A percentile compares a stretch with the other conserved stretches of the same genome.
phyloP scores from a whole-genome alignment of 345 rosid species.

The Balakata baccata region DNA sequence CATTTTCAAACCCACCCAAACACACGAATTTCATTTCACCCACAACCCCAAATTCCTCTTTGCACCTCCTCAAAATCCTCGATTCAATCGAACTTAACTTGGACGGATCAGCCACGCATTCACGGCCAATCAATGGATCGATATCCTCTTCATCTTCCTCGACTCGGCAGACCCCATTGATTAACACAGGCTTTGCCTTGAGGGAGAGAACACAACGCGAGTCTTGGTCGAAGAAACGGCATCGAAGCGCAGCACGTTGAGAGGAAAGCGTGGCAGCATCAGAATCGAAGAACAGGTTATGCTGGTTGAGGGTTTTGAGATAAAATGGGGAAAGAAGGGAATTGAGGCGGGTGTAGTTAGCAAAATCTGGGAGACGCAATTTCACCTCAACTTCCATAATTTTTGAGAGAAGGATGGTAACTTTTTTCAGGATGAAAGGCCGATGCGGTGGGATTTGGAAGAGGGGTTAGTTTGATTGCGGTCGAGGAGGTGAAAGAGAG shows the following conservation, averaged over 20 bases:
- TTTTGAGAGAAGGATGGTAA: not conserved
- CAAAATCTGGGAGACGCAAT: slow-evolving; percentile 52
- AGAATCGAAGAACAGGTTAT: slow-evolving; percentile 72
- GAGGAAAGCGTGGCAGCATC: slow-evolving; percentile 49
- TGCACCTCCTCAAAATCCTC: slow-evolving; percentile 61
- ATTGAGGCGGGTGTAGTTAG: slow-evolving; percentile 44
- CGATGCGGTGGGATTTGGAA: slow-evolving; percentile 64
- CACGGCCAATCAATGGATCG: slow-evolving; percentile 35
- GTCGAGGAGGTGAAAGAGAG: slow-evolving; percentile 58
- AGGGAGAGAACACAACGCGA: slow-evolving; percentile 58
- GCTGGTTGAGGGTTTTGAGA: slow-evolving; percentile 58
- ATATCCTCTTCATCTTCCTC: slow-evolving; percentile 87
- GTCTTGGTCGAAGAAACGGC: slow-evolving; percentile 50
- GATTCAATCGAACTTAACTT: slow-evolving; percentile 43
- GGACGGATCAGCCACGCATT: slow-evolving; percentile 46
- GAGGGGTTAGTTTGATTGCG: slow-evolving; percentile 44
- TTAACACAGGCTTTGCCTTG: slow-evolving; percentile 55
- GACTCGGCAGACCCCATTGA: slow-evolving; percentile 75
- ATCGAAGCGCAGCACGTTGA: slow-evolving; percentile 54
- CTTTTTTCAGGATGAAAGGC: slow-evolving; percentile 40
- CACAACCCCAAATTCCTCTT: slow-evolving; percentile 59
- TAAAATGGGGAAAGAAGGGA: slow-evolving; percentile 53
- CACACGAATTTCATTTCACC: slow-evolving; percentile 52
- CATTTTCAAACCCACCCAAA: slow-evolving; percentile 83
- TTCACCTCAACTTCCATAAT: slow-evolving; percentile 83